These are phyloP conservation scores for Taphrina wiesneri DNA, from an alignment of 1,139 yeast species.

Conservation along the genomic window DNA sequence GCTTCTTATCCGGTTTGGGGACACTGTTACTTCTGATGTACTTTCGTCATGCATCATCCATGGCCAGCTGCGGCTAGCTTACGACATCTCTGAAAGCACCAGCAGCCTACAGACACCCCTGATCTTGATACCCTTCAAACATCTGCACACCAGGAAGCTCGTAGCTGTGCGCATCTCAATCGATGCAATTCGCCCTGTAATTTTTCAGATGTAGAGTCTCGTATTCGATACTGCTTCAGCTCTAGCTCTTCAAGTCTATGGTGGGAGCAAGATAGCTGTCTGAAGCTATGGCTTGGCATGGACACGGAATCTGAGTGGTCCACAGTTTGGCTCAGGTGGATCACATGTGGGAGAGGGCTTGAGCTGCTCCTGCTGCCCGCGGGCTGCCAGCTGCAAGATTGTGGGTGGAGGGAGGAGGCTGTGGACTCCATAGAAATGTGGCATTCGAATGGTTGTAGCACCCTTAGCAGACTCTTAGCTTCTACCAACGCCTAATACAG, in stretches of 20 bases:
- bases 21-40: too few species aligned
- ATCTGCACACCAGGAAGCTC: too few species aligned
- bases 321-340: slow-evolving; percentile 1
- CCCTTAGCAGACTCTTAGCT: neutral
- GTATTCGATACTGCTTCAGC: neutral
- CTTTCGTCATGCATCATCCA: too few species aligned
- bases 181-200: too few species aligned
- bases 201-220: too few species aligned
- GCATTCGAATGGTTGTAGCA: neutral
- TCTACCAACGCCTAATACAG: neutral
- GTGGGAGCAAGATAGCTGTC: neutral
- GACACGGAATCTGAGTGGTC: neutral
- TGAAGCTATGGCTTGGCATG: neutral
- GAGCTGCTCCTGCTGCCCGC: neutral
- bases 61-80: too few species aligned
- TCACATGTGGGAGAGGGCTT: neutral
- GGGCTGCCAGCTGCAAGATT: neutral
- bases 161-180: too few species aligned
- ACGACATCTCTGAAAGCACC: too few species aligned
- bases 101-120: too few species aligned
- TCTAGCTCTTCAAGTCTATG: too few species aligned
- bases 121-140: too few species aligned
- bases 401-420: neutral
- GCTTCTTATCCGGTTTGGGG: too few species aligned
- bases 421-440: neutral